A percentile compares a stretch with the other conserved stretches of the same genome.
These are phyloP conservation scores for Gomphus bonarii DNA, from an alignment of 1,284 basidiomycete species.

Conservation along the genomic window DNA sequence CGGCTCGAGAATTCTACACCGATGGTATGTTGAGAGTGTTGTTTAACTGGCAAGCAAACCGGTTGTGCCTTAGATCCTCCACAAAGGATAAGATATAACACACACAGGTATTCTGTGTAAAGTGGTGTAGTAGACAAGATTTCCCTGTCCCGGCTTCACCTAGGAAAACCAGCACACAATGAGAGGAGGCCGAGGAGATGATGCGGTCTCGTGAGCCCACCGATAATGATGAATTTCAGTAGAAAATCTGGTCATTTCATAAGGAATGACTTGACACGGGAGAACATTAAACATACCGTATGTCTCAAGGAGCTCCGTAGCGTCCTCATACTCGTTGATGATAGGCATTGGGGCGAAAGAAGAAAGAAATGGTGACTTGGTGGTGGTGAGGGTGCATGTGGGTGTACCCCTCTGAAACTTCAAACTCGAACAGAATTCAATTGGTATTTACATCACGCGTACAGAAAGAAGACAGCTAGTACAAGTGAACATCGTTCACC, in stretches of 20 bases:
- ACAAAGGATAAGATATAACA: slow-evolving; percentile 15
- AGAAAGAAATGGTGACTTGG: not conserved
- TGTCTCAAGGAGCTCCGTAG: slow-evolving; percentile 85
- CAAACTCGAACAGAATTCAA: not conserved
- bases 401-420: not conserved
- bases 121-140: slow-evolving; percentile 92
- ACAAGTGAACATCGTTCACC: slow-evolving; percentile 33
- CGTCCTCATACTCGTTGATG: slow-evolving; percentile 59
- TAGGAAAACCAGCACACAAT: slow-evolving; percentile 22
- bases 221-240: slow-evolving; percentile 96
- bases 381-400: not conserved
- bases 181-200: not conserved
- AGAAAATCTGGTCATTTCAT: slow-evolving; percentile 64
- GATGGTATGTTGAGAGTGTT: slow-evolving; percentile 95
- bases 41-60: slow-evolving; percentile 60
- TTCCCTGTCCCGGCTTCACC: slow-evolving; percentile 96
- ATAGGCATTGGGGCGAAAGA: slow-evolving; percentile 30
- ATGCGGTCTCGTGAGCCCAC: slow-evolving; percentile 30
- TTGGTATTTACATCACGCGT: not conserved
- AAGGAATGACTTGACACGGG: not conserved
- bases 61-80: not conserved
- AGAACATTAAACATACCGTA: slow-evolving; percentile 54
- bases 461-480: not conserved
- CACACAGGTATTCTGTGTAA: slow-evolving; percentile 89
- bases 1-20: slow-evolving; percentile 92